Percentiles rank a stretch among this genome's conserved stretches.
phyloP scores from a whole-genome alignment of 768 basidiomycete species.

The Russula emetica region DNA sequence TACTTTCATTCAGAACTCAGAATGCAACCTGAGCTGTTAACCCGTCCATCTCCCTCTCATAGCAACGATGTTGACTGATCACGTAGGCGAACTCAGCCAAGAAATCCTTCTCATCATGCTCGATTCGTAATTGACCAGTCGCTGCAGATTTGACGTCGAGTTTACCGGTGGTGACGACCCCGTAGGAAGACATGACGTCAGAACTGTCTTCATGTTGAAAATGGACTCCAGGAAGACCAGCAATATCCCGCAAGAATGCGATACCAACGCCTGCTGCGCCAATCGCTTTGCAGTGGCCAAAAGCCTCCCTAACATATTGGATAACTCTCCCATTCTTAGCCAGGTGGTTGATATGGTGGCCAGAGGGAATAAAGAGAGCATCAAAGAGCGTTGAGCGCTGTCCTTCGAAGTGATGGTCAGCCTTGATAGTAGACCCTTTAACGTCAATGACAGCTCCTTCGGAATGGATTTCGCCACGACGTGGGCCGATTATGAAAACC shows the following conservation, averaged over 20 bases:
- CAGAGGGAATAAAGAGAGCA: conserved; percentile 73
- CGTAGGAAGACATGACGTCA: conserved; percentile 51
- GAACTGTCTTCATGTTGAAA: conserved; percentile 38
- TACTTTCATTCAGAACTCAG: conserved; percentile 33
- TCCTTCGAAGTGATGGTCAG: conserved; percentile 71
- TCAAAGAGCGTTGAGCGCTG: conserved; percentile 84
- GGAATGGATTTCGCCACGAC: conserved; percentile 52
- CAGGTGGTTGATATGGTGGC: conserved; percentile 57
- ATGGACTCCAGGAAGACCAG: conserved; percentile 45
- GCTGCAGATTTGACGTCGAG: conserved; percentile 41
- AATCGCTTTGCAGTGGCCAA: conserved; percentile 82
- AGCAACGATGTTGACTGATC: conserved; percentile 65
- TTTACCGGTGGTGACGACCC: conserved; percentile 58
- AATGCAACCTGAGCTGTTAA: conserved; percentile 50
- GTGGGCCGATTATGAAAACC: conserved; percentile 60
- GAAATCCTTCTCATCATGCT: conserved; percentile 48
- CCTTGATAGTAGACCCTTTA: conserved; percentile 36
- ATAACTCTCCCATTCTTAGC: conserved; percentile 60
- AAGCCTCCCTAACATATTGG: conserved; percentile 84
- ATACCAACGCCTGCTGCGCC: conserved; percentile 67
- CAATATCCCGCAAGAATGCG: conserved; percentile 44
- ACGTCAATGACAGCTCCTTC: conserved; percentile 32
- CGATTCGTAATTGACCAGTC: conserved; percentile 44
- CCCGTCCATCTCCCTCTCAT: conserved; percentile 56
- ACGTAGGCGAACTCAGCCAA: conserved; percentile 55